These are phyloP conservation scores for Penicillium atrosanguineum DNA, from an alignment of 495 filamentous ascomycete genomes.

Conservation along the genomic window DNA sequence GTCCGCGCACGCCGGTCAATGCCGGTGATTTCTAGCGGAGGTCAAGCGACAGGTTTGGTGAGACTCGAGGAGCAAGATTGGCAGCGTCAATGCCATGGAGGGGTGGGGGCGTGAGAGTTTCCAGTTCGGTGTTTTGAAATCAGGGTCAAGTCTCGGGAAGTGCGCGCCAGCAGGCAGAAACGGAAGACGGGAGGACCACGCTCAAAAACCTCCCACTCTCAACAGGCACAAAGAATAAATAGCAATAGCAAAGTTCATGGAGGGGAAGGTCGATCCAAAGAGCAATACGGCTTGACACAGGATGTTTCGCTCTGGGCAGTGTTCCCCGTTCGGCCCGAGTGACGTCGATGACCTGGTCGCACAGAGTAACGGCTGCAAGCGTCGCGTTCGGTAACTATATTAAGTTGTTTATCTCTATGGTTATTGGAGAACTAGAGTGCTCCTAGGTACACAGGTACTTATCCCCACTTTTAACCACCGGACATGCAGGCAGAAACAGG, in stretches of 20 bases:
- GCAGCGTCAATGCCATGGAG: constrained; percentile 19
- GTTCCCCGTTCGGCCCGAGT: constrained; percentile 15
- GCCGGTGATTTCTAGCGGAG: constrained; percentile 4
- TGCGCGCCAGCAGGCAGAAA: constrained; percentile 6
- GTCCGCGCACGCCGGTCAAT: constrained; percentile 20
- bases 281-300: background rate
- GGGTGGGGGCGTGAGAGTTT: background rate
- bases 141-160: background rate
- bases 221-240: background rate
- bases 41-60: constrained; percentile 5
- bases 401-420: background rate
- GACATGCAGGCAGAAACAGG: background rate
- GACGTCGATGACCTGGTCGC: constrained; percentile 20
- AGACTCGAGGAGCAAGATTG: constrained; percentile 4
- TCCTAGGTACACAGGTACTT: background rate
- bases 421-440: background rate
- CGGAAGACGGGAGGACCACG: background rate
- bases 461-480: background rate
- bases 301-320: background rate
- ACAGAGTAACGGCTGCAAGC: constrained; percentile 6
- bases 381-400: background rate
- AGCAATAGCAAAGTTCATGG: background rate
- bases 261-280: constrained; percentile 8
- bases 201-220: background rate
- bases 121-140: constrained; percentile 5